These are phyloP conservation scores for Paspalum vaginatum DNA, from an alignment of 176 grass and related monocot species.

Conservation along the genomic window DNA sequence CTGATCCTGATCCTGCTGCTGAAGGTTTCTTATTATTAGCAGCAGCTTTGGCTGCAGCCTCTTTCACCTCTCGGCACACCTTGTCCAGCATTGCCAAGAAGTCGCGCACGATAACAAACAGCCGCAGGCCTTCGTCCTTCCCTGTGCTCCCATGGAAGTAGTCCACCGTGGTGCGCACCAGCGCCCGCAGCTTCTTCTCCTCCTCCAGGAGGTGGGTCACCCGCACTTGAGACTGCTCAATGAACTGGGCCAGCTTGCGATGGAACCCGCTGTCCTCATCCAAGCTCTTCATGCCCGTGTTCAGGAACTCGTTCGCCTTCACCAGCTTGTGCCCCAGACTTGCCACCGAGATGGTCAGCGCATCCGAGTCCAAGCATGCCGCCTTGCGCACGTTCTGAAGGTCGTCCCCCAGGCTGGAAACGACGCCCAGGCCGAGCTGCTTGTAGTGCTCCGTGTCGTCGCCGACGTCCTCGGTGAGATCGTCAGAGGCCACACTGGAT, in stretches of 20 bases:
- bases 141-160: conserved; percentile 83
- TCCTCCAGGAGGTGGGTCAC: conserved; percentile 63
- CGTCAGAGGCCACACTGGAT: conserved; percentile 42
- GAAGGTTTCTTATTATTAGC: conserved; percentile 36
- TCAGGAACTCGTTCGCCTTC: conserved; percentile 70
- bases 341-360: conserved; percentile 60
- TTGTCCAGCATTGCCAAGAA: conserved; percentile 76
- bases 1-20: conserved; percentile 1
- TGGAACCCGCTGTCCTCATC: conserved; percentile 84
- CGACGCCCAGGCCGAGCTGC: conserved; percentile 61
- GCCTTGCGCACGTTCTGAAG: conserved; percentile 79
- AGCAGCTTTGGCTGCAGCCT: conserved; percentile 33
- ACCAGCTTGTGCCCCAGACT: conserved; percentile 62
- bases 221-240: conserved; percentile 56
- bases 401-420: conserved; percentile 64
- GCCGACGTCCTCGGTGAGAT: conserved; percentile 38
- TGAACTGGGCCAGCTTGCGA: conserved; percentile 46
- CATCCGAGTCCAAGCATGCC: conserved; percentile 66
- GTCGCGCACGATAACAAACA: conserved; percentile 82
- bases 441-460: conserved; percentile 63
- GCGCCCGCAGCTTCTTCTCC: conserved; percentile 69
- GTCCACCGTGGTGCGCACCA: conserved; percentile 68
- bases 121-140: conserved; percentile 76
- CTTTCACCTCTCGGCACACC: conserved; percentile 84
- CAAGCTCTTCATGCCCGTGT: conserved; percentile 57